Percentiles rank a stretch among this genome's conserved stretches.
These are phyloP conservation scores for Pseudodiploospora longispora DNA, from an alignment of 2,329 filamentous ascomycete species.

Conservation along the genomic window DNA sequence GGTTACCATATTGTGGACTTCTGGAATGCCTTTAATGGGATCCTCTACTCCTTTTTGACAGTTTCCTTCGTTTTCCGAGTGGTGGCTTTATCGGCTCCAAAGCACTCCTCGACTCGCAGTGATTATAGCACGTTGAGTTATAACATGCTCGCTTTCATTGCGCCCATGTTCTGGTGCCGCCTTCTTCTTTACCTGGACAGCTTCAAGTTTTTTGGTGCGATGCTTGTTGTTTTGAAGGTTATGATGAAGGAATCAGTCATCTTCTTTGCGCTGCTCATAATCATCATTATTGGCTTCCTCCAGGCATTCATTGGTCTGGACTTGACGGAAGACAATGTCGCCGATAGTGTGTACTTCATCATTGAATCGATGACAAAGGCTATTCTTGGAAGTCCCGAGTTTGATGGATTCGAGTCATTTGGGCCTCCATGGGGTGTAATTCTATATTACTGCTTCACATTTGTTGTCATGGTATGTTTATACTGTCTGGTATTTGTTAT, in stretches of 20 bases:
- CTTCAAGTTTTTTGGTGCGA: slow-evolving; percentile 92
- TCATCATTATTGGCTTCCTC: slow-evolving; percentile 80
- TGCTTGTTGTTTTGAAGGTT: slow-evolving; percentile 93
- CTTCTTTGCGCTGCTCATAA: slow-evolving; percentile 83
- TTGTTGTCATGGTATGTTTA: slow-evolving; percentile 76
- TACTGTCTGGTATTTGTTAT: not conserved
- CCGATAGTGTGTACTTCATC: slow-evolving; percentile 65
- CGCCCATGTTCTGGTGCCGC: slow-evolving; percentile 95
- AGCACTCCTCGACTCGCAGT: slow-evolving; percentile 36
- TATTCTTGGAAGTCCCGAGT: slow-evolving; percentile 87
- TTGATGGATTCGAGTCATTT: slow-evolving; percentile 80
- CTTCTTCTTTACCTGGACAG: slow-evolving; percentile 88
- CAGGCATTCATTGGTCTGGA: slow-evolving; percentile 93
- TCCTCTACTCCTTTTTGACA: slow-evolving; percentile 70
- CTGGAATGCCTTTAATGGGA: slow-evolving; percentile 91
- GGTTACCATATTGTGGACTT: slow-evolving; percentile 87
- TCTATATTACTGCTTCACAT: slow-evolving; percentile 96
- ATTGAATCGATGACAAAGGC: slow-evolving; percentile 79
- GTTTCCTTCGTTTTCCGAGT: slow-evolving; percentile 74
- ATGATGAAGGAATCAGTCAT: slow-evolving; percentile 94
- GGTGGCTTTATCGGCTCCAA: slow-evolving; percentile 60
- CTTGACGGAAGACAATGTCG: slow-evolving; percentile 63
- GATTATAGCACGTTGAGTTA: slow-evolving; percentile 77
- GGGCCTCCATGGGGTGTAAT: slow-evolving; percentile 88
- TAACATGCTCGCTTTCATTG: slow-evolving; percentile 86